Base-by-base conservation (phyloP, 176 grass and related monocot species). In the Oryza glaberrima region DNA sequence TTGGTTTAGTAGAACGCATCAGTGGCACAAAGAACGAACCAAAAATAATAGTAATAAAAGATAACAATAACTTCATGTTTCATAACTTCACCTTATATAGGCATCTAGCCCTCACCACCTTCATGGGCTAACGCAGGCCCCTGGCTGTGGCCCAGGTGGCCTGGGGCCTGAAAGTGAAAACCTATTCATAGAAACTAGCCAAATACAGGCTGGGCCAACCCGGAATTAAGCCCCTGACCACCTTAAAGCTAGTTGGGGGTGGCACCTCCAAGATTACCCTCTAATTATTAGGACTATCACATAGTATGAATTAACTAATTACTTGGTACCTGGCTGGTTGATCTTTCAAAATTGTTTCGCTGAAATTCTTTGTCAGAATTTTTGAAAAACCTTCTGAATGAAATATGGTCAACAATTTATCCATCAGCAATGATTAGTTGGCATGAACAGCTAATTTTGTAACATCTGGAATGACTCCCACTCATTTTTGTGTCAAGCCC, bases 261-360 rank as follows among this genome's bases (percentile, higher is more conserved):
- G 3, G 49, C 49, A 38, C 7, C 14, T 15, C 41, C 41, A 79
- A 47, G 61, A 30, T 67, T 67, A 67, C 15, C 77, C 12, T 78
- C 38, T 7, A 46, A 46, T 23, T 67, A 47, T 48, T 80, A 35
- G 17, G 22, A 52, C 45, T 52, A n/a, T 35, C 7, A 36, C 17
- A 12, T 19, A 80, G 19, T 6, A 35, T 1, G 3, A 76, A 56
- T 56, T 49, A 20, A 58, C 52, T 34, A 60, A 76, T 58, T 36
- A 76, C 34, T 58, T 13, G 43, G 64, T 20, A 19, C 9, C 17
- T 69, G 26, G 11, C 20, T 81, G 45, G 32, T 68, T 67, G 30
- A 80, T 80, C 45, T 32, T 69, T 80, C 30, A 47, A 69, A 80
- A 52, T 30, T 80, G 78, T 32, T 80, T 58, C 19, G 2, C 54